These are phyloP conservation scores for Pyrenochaeta sp. DNA, from an alignment of 2,329 filamentous ascomycete species.

Conservation along the genomic window DNA sequence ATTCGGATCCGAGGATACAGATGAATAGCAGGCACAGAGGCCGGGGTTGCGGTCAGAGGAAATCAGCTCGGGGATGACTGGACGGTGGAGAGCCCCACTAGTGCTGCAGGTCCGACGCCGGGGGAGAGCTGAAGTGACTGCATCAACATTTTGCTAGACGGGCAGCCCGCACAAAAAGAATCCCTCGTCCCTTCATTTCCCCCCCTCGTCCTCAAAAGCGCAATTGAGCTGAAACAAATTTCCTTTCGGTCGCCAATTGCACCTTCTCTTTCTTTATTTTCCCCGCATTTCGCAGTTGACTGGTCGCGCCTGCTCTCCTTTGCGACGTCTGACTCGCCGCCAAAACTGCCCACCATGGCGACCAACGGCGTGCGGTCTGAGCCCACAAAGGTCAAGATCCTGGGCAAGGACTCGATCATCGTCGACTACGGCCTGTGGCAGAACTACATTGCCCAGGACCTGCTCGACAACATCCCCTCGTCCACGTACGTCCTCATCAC, in stretches of 20 bases:
- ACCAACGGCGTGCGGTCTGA: slow-evolving; percentile 34
- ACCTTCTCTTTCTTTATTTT: background rate
- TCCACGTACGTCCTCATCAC: slow-evolving; percentile 97
- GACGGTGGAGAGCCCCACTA: slow-evolving; percentile 14
- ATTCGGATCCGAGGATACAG: background rate
- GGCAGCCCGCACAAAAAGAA: slow-evolving; percentile 11
- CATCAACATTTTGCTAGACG: slow-evolving; percentile 9
- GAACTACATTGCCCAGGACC: slow-evolving; percentile 79
- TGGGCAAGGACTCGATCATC: slow-evolving; percentile 89
- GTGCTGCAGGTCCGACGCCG: slow-evolving; percentile 19
- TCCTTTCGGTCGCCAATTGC: slow-evolving; percentile 7
- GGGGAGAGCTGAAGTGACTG: slow-evolving; percentile 11
- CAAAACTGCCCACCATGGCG: slow-evolving; percentile 36
- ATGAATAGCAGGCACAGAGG: background rate
- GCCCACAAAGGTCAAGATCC: slow-evolving; percentile 75
- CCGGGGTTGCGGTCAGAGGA: background rate
- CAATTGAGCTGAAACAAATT: slow-evolving; percentile 9
- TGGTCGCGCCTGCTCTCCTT: slow-evolving; percentile 4
- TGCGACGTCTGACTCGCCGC: slow-evolving; percentile 18
- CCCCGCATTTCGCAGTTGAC: slow-evolving; percentile 2
- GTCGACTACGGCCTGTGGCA: slow-evolving; percentile 92
- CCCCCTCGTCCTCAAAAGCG: background rate
- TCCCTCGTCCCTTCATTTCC: slow-evolving; percentile 8
- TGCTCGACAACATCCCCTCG: slow-evolving; percentile 77
- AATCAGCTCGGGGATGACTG: slow-evolving; percentile 5